Conservation (phyloP, 306 rosid species). For the Fragaria nilgerrensis region DNA sequence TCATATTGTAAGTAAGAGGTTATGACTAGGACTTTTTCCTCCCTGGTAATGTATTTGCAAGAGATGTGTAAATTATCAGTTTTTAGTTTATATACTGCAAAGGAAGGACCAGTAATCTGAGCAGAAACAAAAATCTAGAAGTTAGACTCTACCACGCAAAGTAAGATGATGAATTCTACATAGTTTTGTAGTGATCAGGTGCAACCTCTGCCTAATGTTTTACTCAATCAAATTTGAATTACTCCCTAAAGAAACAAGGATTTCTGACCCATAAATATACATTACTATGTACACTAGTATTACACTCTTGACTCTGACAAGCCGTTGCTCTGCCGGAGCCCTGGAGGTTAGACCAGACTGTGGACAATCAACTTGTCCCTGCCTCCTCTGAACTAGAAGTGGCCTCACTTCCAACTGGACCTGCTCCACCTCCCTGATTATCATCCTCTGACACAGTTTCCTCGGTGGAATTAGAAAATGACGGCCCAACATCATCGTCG, state of each 20-base stretch:
- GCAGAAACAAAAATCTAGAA: neutral
- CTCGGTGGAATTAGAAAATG: slow-evolving; percentile 70
- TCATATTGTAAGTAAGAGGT: no score
- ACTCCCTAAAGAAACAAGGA: slow-evolving; percentile 1
- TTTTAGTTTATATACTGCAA: neutral
- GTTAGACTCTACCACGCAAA: neutral
- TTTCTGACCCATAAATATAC: slow-evolving; percentile 17
- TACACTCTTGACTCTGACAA: slow-evolving; percentile 12
- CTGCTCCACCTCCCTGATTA: slow-evolving; percentile 50
- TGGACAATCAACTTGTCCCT: slow-evolving; percentile 25
- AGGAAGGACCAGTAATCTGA: neutral
- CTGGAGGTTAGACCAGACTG: neutral
- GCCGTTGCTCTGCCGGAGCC: neutral
- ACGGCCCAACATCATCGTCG: slow-evolving; percentile 62
- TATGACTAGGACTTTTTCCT: no score
- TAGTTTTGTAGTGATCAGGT: neutral
- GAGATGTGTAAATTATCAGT: neutral
- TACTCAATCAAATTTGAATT: slow-evolving; percentile 1
- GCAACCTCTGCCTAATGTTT: slow-evolving; percentile 15
- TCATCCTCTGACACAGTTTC: slow-evolving; percentile 79
- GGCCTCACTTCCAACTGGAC: slow-evolving; percentile 58
- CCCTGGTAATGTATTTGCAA: no score
- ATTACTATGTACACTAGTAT: slow-evolving; percentile 19
- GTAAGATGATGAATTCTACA: neutral
- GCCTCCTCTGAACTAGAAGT: slow-evolving; percentile 71